Base-by-base conservation (phyloP, 805 yeast species). In the Wickerhamiella bombiphila region DNA sequence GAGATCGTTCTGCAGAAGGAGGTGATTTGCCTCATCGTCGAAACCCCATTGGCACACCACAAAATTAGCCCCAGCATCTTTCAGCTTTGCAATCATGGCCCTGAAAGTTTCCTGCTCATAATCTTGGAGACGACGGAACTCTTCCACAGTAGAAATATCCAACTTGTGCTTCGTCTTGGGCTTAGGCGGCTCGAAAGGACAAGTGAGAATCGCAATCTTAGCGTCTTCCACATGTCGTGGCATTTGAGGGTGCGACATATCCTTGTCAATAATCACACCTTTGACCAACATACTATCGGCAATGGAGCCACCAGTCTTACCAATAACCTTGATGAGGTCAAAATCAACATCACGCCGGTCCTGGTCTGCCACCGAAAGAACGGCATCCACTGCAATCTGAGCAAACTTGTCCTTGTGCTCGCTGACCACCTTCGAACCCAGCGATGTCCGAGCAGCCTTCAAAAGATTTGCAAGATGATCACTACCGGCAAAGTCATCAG, bases 41-140 rank as follows among this genome's bases (percentile, higher is more conserved):
- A 88, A 91, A 14, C 98, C 98, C 98, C 98, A 88, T 65, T 88
- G 98, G 64, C 98, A 91, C 29, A 93, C 88, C 37, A 88, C 98
- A 39, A 88, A 72, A 58, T 86, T 88, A 21, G 98, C 97, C 30
- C 97, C 97, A 0, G 94, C 69, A 19, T 69, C 72, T 61, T 91
- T 86, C 39, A 91, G 93, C 45, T 68, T 63, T 42, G 76, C 68
- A 42, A 91, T 85, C 98, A 91, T 91, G 57, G 81, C 83, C 55
- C 68, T 71, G 56, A 91, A 91, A 58, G 83, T 85, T 46, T 78
- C 76, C 50, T 79, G 88, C 66, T 91, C 99, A 59, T 91, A 91
- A 37, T 72, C 72, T 64, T 93, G 98, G 56, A 91, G 70, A 45
- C 74, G 78, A 58, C 79, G 72, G 64, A 86, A 91, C 62, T 91